A percentile compares a stretch with the other conserved stretches of the same genome.
phyloP scores from a whole-genome alignment of 495 filamentous ascomycete species.

The Neurospora tetraspora region DNA sequence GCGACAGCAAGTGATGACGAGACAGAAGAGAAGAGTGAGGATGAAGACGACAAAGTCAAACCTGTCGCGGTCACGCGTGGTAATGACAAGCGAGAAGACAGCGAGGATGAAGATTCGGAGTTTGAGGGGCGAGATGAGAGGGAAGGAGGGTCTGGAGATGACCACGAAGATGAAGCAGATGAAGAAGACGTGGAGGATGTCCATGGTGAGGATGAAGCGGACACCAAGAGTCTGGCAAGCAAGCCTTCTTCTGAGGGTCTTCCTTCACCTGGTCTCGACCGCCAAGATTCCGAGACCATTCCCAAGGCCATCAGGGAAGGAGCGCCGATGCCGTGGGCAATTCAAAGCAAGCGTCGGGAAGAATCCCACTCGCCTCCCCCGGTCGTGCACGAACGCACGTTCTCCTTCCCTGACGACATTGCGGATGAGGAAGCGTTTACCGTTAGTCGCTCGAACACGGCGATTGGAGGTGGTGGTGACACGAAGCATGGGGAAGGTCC shows the following conservation, averaged over 20 bases:
- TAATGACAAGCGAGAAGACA: background rate
- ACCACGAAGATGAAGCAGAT: background rate
- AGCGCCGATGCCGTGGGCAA: background rate
- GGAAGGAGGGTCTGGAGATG: background rate
- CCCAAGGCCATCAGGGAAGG: conserved; percentile 17
- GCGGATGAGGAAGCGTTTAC: conserved; percentile 26
- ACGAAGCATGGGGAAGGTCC: background rate
- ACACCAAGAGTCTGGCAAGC: background rate
- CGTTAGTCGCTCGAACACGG: conserved; percentile 7
- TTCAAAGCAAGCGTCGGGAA: conserved; percentile 6
- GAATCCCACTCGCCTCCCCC: conserved; percentile 16
- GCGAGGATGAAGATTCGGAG: background rate
- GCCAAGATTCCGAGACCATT: conserved; percentile 27
- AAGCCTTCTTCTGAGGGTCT: background rate
- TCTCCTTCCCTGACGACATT: conserved; percentile 29
- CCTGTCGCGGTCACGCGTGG: background rate
- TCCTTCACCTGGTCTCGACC: conserved; percentile 9
- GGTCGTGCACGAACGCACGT: conserved; percentile 15
- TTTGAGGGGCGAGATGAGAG: background rate
- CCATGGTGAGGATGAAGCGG: background rate
- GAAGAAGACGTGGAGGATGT: background rate
- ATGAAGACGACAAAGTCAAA: background rate
- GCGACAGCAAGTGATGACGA: background rate
- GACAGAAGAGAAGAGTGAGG: background rate
- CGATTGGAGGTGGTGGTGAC: background rate